Conservation (phyloP, 805 yeast species). For the Lachancea thermotolerans region DNA sequence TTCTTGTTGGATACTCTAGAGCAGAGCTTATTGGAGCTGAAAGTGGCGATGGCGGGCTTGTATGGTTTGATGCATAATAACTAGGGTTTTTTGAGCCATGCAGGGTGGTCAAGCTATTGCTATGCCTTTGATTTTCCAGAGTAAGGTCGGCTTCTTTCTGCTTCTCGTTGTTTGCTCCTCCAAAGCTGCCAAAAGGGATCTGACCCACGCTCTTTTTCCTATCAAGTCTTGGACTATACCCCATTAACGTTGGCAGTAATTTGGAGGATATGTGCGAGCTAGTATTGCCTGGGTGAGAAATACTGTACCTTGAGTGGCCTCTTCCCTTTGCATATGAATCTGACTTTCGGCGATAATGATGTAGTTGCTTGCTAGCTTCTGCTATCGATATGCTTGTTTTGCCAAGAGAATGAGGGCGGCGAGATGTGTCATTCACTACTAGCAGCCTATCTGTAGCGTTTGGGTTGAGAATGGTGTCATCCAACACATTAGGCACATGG, state of each 20-base stretch:
- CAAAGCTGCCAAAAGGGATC: slow-evolving; percentile 3
- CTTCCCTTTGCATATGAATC: slow-evolving; percentile 9
- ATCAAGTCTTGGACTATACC: slow-evolving; percentile 12
- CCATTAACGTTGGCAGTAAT: slow-evolving; percentile 8
- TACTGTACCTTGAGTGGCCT: slow-evolving; percentile 1
- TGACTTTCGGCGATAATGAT: slow-evolving; percentile 11
- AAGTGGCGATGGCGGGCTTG: slow-evolving; percentile 8
- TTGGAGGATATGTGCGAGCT: slow-evolving; percentile 9
- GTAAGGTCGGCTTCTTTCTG: background rate
- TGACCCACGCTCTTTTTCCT: slow-evolving; percentile 21
- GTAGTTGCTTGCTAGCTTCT: slow-evolving; percentile 3
- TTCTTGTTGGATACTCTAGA: slow-evolving; percentile 1
- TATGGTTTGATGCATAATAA: background rate
- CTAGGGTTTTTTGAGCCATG: slow-evolving; percentile 1
- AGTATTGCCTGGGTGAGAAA: slow-evolving; percentile 5
- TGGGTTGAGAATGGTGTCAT: slow-evolving; percentile 26
- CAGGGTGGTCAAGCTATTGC: slow-evolving; percentile 6
- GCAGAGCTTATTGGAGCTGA: slow-evolving; percentile 6
- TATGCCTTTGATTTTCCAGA: slow-evolving; percentile 4
- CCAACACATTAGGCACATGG: slow-evolving; percentile 14
- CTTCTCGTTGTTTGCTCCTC: background rate
- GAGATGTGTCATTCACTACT: slow-evolving; percentile 8
- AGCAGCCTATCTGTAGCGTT: slow-evolving; percentile 15
- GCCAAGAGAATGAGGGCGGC: slow-evolving; percentile 7
- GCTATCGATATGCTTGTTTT: slow-evolving; percentile 7